These are phyloP conservation scores for Teratosphaeria destructans DNA, from an alignment of 2,329 filamentous ascomycete genomes.

Conservation along the genomic window DNA sequence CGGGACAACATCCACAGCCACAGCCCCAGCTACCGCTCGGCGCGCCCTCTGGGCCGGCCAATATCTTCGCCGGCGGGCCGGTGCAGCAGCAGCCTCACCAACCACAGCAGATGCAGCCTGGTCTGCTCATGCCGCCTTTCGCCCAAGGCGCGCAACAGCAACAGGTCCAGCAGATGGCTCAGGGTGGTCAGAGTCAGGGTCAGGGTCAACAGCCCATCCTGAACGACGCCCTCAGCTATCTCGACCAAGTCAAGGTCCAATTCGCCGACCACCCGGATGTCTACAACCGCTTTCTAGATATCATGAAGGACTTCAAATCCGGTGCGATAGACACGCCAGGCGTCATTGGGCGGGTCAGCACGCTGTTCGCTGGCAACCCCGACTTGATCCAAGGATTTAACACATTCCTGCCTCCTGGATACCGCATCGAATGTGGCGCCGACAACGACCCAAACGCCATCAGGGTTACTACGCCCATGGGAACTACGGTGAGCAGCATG, in stretches of 20 bases:
- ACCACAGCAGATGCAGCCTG: slow-evolving; percentile 36
- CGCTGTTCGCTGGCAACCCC: slow-evolving; percentile 89
- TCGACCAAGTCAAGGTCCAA: slow-evolving; percentile 97
- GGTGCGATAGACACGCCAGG: slow-evolving; percentile 96
- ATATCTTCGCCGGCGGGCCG: slow-evolving; percentile 62
- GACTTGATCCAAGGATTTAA: slow-evolving; percentile 89
- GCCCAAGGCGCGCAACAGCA: slow-evolving; percentile 24
- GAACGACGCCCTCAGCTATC: slow-evolving; percentile 81
- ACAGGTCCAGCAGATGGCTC: slow-evolving; percentile 17
- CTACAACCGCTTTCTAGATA: slow-evolving; percentile 92
- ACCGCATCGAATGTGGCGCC: slow-evolving; percentile 90
- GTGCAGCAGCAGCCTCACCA: slow-evolving; percentile 40
- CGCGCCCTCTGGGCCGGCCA: slow-evolving; percentile 49
- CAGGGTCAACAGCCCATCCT: slow-evolving; percentile 80
- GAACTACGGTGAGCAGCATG: slow-evolving; percentile 90
- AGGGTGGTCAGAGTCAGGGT: slow-evolving; percentile 40
- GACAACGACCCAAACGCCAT: slow-evolving; percentile 94
- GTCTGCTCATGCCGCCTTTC: slow-evolving; percentile 35
- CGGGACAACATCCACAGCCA: slow-evolving; percentile 31
- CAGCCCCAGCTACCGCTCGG: slow-evolving; percentile 43
- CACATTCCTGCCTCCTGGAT: slow-evolving; percentile 87
- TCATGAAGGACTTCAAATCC: slow-evolving; percentile 99
- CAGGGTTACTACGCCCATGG: slow-evolving; percentile 90
- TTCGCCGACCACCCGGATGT: slow-evolving; percentile 96
- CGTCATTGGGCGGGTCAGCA: slow-evolving; percentile 92